phyloP scores from a whole-genome alignment of 148 eudicot species.

The Vaccinium myrtillus region DNA sequence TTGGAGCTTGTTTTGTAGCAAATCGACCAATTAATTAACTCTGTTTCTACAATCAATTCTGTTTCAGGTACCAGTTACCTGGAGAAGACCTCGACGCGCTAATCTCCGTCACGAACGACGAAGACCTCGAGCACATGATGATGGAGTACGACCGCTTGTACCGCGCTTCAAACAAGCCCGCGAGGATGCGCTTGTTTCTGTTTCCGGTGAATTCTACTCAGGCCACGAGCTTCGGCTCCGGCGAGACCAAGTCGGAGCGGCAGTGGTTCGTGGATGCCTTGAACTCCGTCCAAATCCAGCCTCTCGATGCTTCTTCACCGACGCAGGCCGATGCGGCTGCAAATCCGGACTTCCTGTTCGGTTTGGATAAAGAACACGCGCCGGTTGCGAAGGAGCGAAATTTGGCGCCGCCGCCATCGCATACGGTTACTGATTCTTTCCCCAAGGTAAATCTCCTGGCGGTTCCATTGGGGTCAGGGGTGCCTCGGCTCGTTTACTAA shows the following conservation, averaged over 20 bases:
- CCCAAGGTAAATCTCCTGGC: neutral
- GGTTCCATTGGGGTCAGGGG: constrained; percentile 6
- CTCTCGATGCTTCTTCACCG: constrained; percentile 13
- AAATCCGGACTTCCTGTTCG: constrained; percentile 51
- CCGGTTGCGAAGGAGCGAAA: constrained; percentile 5
- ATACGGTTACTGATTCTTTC: constrained; percentile 19
- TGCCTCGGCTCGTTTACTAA: too few relatives aligned
- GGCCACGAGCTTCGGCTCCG: constrained; percentile 24
- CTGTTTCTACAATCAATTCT: neutral
- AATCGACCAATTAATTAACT: too few relatives aligned
- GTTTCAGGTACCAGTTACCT: constrained; percentile 63
- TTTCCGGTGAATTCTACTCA: constrained; percentile 26
- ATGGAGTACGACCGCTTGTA: constrained; percentile 53
- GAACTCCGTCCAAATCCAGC: constrained; percentile 27
- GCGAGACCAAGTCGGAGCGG: constrained; percentile 31
- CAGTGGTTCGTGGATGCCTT: constrained; percentile 51
- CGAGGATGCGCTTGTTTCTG: constrained; percentile 50
- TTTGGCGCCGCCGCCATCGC: constrained; percentile 8
- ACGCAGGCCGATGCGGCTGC: neutral
- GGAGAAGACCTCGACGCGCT: constrained; percentile 73
- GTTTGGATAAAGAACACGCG: constrained; percentile 38
- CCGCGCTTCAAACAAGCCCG: constrained; percentile 41
- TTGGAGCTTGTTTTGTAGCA: too few relatives aligned
- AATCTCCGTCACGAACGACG: constrained; percentile 65
- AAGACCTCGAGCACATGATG: constrained; percentile 74